Base-by-base conservation (phyloP, 78 protist genomes). In the Parvularia atlantis region DNA sequence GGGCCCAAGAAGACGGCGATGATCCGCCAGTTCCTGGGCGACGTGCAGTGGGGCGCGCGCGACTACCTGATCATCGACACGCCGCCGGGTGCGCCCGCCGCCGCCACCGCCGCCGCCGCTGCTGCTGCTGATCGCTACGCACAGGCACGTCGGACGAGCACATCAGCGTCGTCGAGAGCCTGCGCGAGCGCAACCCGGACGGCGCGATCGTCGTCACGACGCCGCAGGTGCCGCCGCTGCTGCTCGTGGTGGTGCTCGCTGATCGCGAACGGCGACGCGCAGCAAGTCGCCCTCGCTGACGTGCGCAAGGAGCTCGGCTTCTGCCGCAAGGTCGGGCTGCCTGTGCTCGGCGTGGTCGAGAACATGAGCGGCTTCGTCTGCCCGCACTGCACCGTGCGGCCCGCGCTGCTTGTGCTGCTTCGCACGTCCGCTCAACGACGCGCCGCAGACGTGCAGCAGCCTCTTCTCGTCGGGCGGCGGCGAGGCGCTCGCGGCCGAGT, bases 111-210 rank as follows among this genome's bases (percentile, higher is more conserved):
- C 19, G 46, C 46, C 19, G 46, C 46, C 46, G n/a, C n/a, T n/a
- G n/a, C n/a, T n/a, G n/a, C n/a, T n/a, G n/a, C n/a, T n/a, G n/a
- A n/a, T n/a, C n/a, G n/a, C n/a, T n/a, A n/a, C n/a, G n/a, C n/a
- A n/a, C n/a, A n/a, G 99, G 99, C 24, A 97, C 99, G 0, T 90
- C 97, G 0, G 99, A 97, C 72, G 99, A 97, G 77, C 99, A 97
- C 88, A 57, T 97, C 41, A 75, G 96, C 6, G 52, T 93, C 39
- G 92, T 91, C 22, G 74, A 83, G 46, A 78, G 66, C 57, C 83
- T 97, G 37, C 41, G 14, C 17, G 67, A 11, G 24, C n/a, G 0
- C 54, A 16, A 74, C 24, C 80, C 77, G 37, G 72, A 48, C 43
- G 93, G 94, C 33, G 97, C 93, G n/a, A 68, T 89, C 5, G 30